Conservation (phyloP, 1,284 basidiomycete genomes). For the Hypsizygus ulmarius region DNA sequence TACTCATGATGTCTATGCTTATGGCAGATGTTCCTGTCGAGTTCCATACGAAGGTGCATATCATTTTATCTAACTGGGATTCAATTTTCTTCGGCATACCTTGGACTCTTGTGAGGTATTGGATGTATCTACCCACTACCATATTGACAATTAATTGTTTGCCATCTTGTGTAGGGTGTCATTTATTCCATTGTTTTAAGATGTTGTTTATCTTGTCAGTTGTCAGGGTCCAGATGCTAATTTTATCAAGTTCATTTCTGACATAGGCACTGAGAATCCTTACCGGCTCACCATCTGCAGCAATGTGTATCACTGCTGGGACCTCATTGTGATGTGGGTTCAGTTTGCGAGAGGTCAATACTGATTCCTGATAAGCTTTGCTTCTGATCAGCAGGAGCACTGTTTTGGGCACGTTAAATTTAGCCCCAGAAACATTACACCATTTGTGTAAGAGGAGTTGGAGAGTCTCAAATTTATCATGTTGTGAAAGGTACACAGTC, state of each 20-base stretch:
- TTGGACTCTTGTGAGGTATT: constrained; percentile 32
- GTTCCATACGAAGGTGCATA: constrained; percentile 26
- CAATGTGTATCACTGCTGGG: constrained; percentile 23
- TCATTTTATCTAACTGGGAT: constrained; percentile 15
- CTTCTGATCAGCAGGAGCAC: constrained; percentile 28
- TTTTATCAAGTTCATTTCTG: constrained; percentile 23
- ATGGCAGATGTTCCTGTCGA: constrained; percentile 13
- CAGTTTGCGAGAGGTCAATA: constrained; percentile 16
- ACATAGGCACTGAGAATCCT: constrained; percentile 30
- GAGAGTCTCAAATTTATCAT: constrained; percentile 22
- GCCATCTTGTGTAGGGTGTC: constrained; percentile 25
- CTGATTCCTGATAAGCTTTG: constrained; percentile 13
- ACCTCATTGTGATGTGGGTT: neutral
- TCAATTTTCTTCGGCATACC: constrained; percentile 31
- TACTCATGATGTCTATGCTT: constrained; percentile 19
- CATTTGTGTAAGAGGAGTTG: constrained; percentile 24
- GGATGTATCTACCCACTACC: constrained; percentile 26
- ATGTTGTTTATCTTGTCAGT: constrained; percentile 21
- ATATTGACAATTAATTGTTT: constrained; percentile 24
- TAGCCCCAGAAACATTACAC: constrained; percentile 33
- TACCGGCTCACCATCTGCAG: constrained; percentile 22
- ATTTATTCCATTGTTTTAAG: constrained; percentile 23
- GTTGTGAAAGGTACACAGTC: constrained; percentile 23
- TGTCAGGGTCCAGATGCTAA: constrained; percentile 23
- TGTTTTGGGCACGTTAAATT: constrained; percentile 36